phyloP scores from a whole-genome alignment of 2,329 filamentous ascomycete genomes.

The Colletotrichum spaethianum region DNA sequence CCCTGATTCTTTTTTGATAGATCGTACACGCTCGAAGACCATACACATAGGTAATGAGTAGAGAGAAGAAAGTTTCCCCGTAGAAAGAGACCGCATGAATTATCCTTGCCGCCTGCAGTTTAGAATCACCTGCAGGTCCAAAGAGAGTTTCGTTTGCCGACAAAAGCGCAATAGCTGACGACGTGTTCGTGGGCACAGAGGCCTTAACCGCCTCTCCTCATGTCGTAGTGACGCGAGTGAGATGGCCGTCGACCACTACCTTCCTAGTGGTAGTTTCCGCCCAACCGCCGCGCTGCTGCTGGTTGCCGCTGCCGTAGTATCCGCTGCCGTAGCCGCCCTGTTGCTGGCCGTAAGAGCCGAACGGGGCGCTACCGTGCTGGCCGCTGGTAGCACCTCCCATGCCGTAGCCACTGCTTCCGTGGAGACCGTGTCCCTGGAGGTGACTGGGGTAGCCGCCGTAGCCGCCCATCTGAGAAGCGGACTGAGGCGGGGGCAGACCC shows the following conservation, averaged over 20 bases:
- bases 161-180: slow-evolving; percentile 22
- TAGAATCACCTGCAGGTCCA: slow-evolving; percentile 37
- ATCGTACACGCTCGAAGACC: slow-evolving; percentile 44
- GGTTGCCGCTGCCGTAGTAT: slow-evolving; percentile 60
- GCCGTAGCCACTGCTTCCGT: slow-evolving; percentile 69
- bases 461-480: slow-evolving; percentile 68
- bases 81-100: slow-evolving; percentile 39
- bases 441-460: slow-evolving; percentile 72
- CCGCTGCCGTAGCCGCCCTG: slow-evolving; percentile 61
- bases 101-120: slow-evolving; percentile 39
- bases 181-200: slow-evolving; percentile 25
- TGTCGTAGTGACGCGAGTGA: slow-evolving; percentile 6
- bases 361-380: slow-evolving; percentile 68
- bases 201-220: slow-evolving; percentile 9
- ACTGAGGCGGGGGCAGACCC: slow-evolving; percentile 69
- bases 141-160: slow-evolving; percentile 43
- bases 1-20: slow-evolving; percentile 43
- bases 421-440: slow-evolving; percentile 66
- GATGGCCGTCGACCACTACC: slow-evolving; percentile 48
- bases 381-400: slow-evolving; percentile 66
- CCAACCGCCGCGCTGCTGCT: slow-evolving; percentile 67
- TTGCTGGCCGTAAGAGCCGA: slow-evolving; percentile 66
- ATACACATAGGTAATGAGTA: slow-evolving; percentile 42
- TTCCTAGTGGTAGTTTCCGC: slow-evolving; percentile 70
- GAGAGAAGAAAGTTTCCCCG: slow-evolving; percentile 40